phyloP scores from a whole-genome alignment of 1,139 yeast species.

The Zygoascus hellenicus region DNA sequence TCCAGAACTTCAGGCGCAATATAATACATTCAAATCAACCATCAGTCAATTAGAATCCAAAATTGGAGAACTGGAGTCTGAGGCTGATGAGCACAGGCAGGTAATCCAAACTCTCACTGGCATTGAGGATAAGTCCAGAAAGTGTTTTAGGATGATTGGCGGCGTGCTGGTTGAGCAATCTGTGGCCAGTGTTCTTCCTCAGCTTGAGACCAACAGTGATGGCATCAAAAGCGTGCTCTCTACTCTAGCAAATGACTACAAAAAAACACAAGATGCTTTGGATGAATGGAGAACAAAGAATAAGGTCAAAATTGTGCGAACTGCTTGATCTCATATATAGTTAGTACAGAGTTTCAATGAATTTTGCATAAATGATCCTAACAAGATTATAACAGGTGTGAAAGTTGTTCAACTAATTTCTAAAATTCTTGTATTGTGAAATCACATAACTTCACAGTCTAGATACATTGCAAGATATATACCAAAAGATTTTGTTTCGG shows the following conservation, averaged over 20 bases:
- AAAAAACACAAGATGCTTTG: constrained; percentile 34
- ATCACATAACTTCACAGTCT: background rate
- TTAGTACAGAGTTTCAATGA: background rate
- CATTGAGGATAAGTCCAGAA: constrained; percentile 49
- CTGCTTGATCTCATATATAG: background rate
- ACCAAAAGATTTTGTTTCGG: background rate
- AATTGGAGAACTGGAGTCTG: constrained; percentile 39
- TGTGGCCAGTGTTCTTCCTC: constrained; percentile 68
- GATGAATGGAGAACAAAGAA: constrained; percentile 38
- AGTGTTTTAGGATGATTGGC: constrained; percentile 91
- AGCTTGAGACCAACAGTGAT: constrained; percentile 54
- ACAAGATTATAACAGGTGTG: too few species aligned
- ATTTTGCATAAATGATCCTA: background rate
- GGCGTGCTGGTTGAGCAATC: constrained; percentile 83
- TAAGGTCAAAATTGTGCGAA: constrained; percentile 39
- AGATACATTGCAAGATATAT: background rate
- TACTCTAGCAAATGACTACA: constrained; percentile 33
- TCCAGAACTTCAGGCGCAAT: constrained; percentile 38
- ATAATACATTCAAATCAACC: constrained; percentile 37
- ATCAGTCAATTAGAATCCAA: constrained; percentile 36
- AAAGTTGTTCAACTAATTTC: too few species aligned
- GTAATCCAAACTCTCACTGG: constrained; percentile 44
- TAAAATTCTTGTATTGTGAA: background rate
- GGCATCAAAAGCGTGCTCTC: constrained; percentile 35
- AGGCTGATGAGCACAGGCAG: constrained; percentile 38